These are phyloP conservation scores for Sporothrix luriei DNA, from an alignment of 2,329 filamentous ascomycete species.

Conservation along the genomic window DNA sequence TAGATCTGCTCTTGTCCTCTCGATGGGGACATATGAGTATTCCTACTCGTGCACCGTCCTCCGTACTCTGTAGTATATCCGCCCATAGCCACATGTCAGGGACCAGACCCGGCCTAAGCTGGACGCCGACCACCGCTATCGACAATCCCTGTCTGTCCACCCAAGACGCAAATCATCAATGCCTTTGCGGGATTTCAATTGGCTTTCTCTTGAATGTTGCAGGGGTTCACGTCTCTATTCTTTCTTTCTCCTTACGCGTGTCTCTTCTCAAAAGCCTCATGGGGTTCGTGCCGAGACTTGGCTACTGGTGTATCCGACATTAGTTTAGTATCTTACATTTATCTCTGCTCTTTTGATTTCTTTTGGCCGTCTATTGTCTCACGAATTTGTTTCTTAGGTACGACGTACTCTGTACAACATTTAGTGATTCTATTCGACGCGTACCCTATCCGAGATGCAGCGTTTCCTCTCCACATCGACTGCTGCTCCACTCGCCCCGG, in stretches of 20 bases:
- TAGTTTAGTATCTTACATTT: not conserved
- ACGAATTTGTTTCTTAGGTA: not conserved
- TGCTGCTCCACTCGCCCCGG: conserved; percentile 8
- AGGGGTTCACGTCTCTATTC: not conserved
- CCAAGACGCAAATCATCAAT: not conserved
- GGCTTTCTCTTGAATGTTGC: not conserved
- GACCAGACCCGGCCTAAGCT: conserved; percentile 2
- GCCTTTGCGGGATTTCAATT: not conserved
- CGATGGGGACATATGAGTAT: not conserved
- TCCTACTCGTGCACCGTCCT: too few relatives aligned
- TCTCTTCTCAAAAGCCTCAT: not conserved
- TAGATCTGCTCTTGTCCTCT: not conserved
- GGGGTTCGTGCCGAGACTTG: conserved; percentile 1
- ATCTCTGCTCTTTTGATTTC: not conserved
- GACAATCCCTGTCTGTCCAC: conserved; percentile 10
- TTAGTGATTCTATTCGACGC: not conserved
- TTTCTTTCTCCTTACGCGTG: not conserved
- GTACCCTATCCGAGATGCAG: not conserved
- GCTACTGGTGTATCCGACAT: not conserved
- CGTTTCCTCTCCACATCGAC: not conserved
- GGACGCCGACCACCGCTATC: conserved; percentile 3
- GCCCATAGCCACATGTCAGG: conserved; percentile 17
- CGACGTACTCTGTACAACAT: not conserved
- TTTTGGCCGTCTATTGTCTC: not conserved
- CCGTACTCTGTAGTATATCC: too few relatives aligned